Evolutionary conservation across 495 filamentous ascomycete genomes (phyloP).

Genomic region (Aspergillus leporis): DNA sequence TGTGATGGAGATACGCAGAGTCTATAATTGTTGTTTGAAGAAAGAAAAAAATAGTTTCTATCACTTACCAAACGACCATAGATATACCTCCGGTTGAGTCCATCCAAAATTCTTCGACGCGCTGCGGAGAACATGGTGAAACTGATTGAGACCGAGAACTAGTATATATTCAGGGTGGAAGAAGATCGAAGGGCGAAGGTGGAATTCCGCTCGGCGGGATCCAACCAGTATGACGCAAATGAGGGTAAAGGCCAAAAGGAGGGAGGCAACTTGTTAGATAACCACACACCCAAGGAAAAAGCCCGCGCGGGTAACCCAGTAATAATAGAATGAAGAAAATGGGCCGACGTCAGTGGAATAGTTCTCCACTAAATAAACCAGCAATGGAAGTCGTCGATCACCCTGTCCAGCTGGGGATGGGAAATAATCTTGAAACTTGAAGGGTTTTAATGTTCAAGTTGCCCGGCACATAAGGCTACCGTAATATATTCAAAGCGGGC

Average conservation of each 20-base stretch:
- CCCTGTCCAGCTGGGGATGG: constrained; percentile 1
- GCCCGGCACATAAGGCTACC: not conserved
- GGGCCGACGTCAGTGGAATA: not conserved
- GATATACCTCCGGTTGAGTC: constrained; percentile 75
- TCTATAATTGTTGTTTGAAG: not conserved
- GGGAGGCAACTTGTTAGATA: constrained; percentile 1
- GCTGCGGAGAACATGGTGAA: constrained; percentile 46
- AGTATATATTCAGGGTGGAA: constrained; percentile 14
- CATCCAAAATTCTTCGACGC: constrained; percentile 62
- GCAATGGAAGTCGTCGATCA: not conserved
- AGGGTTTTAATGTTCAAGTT: not conserved
- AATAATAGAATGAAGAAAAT: not conserved
- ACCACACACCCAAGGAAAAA: not conserved
- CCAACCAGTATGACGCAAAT: constrained; percentile 48
- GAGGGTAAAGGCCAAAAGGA: constrained; percentile 5
- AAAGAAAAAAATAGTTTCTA: constrained; percentile 9
- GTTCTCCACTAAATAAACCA: not conserved
- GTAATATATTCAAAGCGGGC: not conserved
- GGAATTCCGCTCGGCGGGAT: constrained; percentile 26
- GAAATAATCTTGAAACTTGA: not conserved
- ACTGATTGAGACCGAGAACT: constrained; percentile 7
- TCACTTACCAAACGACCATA: constrained; percentile 75
- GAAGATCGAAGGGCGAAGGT: constrained; percentile 20
- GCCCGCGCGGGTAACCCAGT: not conserved
- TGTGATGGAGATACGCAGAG: not conserved